phyloP scores from a whole-genome alignment of 257 asterid genomes.

The Cruciata laevipes region DNA sequence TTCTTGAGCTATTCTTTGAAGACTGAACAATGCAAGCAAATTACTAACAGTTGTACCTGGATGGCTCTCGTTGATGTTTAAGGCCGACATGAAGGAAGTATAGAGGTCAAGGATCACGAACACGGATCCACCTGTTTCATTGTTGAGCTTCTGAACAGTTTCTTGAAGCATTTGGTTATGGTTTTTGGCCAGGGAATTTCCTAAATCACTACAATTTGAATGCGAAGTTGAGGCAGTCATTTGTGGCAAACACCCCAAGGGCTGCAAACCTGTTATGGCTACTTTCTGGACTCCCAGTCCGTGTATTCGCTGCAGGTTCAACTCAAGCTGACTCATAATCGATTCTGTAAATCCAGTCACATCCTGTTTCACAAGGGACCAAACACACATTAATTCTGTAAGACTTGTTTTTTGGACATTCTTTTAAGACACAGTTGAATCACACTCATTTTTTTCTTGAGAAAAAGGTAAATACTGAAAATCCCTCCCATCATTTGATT shows the following conservation, averaged over 20 bases:
- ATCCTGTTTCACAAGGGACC: slow-evolving; percentile 22
- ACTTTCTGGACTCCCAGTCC: slow-evolving; percentile 45
- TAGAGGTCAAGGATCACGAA: slow-evolving; percentile 50
- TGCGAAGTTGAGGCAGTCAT: slow-evolving; percentile 20
- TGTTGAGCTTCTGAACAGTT: slow-evolving; percentile 33
- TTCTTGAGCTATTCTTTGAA: background rate
- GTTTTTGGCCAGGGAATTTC: slow-evolving; percentile 31
- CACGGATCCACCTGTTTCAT: slow-evolving; percentile 25
- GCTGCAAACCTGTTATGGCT: slow-evolving; percentile 38
- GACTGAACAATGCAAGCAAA: background rate
- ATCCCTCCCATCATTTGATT: background rate
- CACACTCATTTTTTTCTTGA: background rate
- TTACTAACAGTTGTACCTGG: slow-evolving; percentile 28
- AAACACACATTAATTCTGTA: background rate
- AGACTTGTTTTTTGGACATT: background rate
- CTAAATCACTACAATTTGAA: slow-evolving; percentile 30
- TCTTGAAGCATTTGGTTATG: slow-evolving; percentile 45
- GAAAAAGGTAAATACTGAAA: background rate
- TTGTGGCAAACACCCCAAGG: slow-evolving; percentile 56
- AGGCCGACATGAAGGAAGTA: slow-evolving; percentile 39
- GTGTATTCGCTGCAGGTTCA: slow-evolving; percentile 39
- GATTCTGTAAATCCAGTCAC: slow-evolving; percentile 27
- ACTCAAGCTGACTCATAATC: slow-evolving; percentile 35
- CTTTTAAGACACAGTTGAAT: background rate
- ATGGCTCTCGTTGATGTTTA: slow-evolving; percentile 21